Percentiles rank a stretch among this genome's conserved stretches.
These are phyloP conservation scores for Aspergillus costaricaensis DNA, from an alignment of 2,329 filamentous ascomycete species.

Conservation along the genomic window DNA sequence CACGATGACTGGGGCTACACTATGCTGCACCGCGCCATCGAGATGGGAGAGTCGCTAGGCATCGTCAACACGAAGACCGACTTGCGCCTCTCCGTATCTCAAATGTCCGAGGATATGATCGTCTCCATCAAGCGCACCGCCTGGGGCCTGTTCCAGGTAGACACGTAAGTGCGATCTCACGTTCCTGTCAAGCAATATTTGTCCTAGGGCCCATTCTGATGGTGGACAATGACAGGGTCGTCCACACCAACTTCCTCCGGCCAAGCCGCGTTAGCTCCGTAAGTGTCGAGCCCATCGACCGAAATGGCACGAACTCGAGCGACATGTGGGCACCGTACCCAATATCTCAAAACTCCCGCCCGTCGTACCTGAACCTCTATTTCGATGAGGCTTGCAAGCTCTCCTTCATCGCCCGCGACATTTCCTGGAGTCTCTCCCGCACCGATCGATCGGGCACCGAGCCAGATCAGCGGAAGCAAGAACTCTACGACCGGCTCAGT, in stretches of 20 bases:
- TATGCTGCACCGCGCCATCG: conserved; percentile 30
- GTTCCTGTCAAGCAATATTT: no score
- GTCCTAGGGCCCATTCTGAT: no score
- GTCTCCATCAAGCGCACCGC: conserved; percentile 24
- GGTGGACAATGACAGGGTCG: conserved; percentile 10
- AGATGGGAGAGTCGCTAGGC: conserved; percentile 27
- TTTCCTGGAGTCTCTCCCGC: conserved; percentile 13
- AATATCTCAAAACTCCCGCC: not conserved
- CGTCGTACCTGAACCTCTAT: conserved; percentile 20
- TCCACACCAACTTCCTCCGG: conserved; percentile 25
- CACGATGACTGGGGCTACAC: conserved; percentile 30
- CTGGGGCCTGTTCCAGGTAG: conserved; percentile 31
- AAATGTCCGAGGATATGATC: conserved; percentile 25
- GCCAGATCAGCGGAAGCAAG: conserved; percentile 11
- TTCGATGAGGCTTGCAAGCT: conserved; percentile 25
- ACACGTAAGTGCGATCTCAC: conserved; percentile 22
- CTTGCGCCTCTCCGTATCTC: conserved; percentile 14
- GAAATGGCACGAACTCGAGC: not conserved
- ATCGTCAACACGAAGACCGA: conserved; percentile 22
- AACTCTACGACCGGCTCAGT: conserved; percentile 15
- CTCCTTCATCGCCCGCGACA: conserved; percentile 24
- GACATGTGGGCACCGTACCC: conserved; percentile 24
- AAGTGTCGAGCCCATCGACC: conserved; percentile 16
- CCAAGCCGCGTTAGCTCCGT: conserved; percentile 18
- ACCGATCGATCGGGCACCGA: not conserved